Evolutionary conservation across 257 asterid genomes (phyloP), one percentile per base, ranked within the genome.

Genomic region (Striga asiatica): DNA sequence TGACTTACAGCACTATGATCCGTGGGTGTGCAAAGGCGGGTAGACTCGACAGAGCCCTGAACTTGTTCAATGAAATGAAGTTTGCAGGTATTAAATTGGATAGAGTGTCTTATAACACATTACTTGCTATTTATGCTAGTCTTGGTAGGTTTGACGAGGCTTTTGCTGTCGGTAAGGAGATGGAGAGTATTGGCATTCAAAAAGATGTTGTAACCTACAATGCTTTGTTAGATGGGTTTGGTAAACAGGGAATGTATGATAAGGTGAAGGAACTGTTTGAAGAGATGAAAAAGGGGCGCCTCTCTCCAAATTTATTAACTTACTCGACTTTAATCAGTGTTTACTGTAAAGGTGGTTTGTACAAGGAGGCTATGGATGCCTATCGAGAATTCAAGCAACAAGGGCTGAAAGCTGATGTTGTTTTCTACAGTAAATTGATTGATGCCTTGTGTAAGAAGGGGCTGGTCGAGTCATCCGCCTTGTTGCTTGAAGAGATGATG

Each of bases 391-490:
- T 91, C 55, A 91, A 82, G 74, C 60, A 12, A 28, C 94, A 62
- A 28, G 96, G 88, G 20, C 55, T 91, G 75, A 91, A 80, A 74
- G 94, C 94, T 0, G 98, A 91, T 77, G 98, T 91, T 50, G 98
- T 91, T 61, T 84, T 91, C 73, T 91, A 87, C 20, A 87, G 95
- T 68, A 91, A 84, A 54, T 78, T 87, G 66, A 91, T 91, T 55
- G 96, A 91, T 65, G 89, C 96, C 57, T 71, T 84, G 80, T 84
- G 96, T 62, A 87, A 91, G 78, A 84, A 80, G 62, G 98, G 98
- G 18, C 63, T 84, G 61, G 94, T 88, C 27, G 98, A 76, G 71
- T 82, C 78, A 1, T 84, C 89, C 9, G 85, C 84, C 0, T 46
- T 76, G 67, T 78, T 91, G 78, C 84, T 91, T 4, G 79, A 84